These are phyloP conservation scores for Cyberlindnera mississippiensis DNA, from an alignment of 805 yeast species.

Conservation along the genomic window DNA sequence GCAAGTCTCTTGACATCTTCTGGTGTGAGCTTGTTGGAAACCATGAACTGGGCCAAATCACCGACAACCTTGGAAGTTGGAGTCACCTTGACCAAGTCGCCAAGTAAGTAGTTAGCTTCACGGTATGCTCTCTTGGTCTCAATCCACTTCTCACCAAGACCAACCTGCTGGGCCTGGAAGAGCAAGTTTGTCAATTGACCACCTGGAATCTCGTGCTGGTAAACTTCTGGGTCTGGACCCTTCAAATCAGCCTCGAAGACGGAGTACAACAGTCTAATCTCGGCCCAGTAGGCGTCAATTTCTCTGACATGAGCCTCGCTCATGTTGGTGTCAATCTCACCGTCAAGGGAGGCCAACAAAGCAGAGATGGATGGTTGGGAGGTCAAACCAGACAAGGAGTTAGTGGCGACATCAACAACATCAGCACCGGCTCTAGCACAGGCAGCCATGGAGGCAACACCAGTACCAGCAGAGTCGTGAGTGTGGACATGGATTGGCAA, in stretches of 20 bases:
- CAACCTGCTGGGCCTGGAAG: slow-evolving; percentile 99
- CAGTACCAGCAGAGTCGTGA: slow-evolving; percentile 99
- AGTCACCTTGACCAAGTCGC: slow-evolving; percentile 97
- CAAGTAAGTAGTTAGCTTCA: slow-evolving; percentile 84
- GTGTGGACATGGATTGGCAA: slow-evolving; percentile 98
- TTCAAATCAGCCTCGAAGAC: slow-evolving; percentile 98
- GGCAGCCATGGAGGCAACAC: slow-evolving; percentile 94
- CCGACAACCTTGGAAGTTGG: slow-evolving; percentile 99
- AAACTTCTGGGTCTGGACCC: slow-evolving; percentile 99
- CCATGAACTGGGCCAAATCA: slow-evolving; percentile 99
- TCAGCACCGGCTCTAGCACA: slow-evolving; percentile 97
- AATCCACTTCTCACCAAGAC: slow-evolving; percentile 94
- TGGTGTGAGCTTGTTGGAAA: slow-evolving; percentile 80
- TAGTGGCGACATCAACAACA: slow-evolving; percentile 95
- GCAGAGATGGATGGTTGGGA: slow-evolving; percentile 97
- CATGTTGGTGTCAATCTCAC: slow-evolving; percentile 74
- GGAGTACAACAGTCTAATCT: slow-evolving; percentile 93
- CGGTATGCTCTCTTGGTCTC: slow-evolving; percentile 94
- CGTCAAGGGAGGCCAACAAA: slow-evolving; percentile 86
- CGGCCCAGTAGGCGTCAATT: slow-evolving; percentile 96
- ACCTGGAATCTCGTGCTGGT: slow-evolving; percentile 98
- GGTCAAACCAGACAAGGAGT: slow-evolving; percentile 97
- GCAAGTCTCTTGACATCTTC: slow-evolving; percentile 90
- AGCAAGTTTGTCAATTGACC: slow-evolving; percentile 97
- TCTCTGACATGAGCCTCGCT: slow-evolving; percentile 66